Conservation (phyloP, 495 filamentous ascomycete species). For the Bathelium albidoporum region DNA sequence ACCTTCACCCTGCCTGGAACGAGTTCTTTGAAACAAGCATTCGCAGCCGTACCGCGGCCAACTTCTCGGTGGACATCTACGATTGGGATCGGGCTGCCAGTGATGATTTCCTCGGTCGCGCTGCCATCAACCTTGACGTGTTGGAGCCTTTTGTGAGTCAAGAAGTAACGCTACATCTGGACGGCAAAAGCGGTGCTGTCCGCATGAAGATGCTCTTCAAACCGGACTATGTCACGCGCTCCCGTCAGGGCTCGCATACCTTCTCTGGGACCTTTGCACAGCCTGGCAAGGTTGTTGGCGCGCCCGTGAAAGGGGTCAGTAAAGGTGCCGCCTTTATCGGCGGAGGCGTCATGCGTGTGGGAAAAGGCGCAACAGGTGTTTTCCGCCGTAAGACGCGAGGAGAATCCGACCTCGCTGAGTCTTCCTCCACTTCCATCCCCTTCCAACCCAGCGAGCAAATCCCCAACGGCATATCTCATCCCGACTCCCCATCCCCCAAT, state of each 20-base stretch:
- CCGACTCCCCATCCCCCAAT: conserved; percentile 3
- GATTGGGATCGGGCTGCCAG: conserved; percentile 95
- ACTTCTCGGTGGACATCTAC: conserved; percentile 74
- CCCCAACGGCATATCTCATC: neutral
- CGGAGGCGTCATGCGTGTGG: conserved; percentile 75
- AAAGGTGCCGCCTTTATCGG: conserved; percentile 54
- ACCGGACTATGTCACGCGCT: conserved; percentile 78
- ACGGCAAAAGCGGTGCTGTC: conserved; percentile 81
- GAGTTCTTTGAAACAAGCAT: conserved; percentile 82
- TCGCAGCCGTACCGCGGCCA: conserved; percentile 70
- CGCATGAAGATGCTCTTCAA: conserved; percentile 86
- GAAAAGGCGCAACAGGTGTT: conserved; percentile 42
- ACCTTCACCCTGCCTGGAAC: conserved; percentile 87
- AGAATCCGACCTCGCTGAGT: neutral
- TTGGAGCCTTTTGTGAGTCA: conserved; percentile 76
- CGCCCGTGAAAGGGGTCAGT: conserved; percentile 81
- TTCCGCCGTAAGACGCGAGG: conserved; percentile 46
- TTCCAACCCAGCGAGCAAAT: neutral
- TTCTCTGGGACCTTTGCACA: conserved; percentile 86
- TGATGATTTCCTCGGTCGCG: conserved; percentile 71
- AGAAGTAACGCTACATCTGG: conserved; percentile 62
- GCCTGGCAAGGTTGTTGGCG: conserved; percentile 87
- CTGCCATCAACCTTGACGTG: conserved; percentile 65
- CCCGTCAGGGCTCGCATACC: conserved; percentile 81
- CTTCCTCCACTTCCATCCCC: neutral